These are phyloP conservation scores for Leptomonas pyrrhocoris DNA, from an alignment of 208 protist genomes.

Conservation along the genomic window DNA sequence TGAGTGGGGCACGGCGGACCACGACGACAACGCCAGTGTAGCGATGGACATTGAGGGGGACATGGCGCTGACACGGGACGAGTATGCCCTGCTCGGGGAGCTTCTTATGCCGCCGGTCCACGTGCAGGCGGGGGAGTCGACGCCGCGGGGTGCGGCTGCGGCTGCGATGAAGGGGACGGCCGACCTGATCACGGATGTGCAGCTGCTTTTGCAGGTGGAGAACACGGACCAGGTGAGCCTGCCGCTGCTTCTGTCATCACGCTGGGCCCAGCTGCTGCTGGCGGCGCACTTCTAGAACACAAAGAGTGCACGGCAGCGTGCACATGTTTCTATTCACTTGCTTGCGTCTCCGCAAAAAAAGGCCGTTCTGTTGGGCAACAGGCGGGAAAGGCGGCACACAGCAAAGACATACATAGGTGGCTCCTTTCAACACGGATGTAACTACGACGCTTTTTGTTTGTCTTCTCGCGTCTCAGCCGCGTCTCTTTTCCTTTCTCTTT, in stretches of 20 bases:
- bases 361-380: too few species aligned
- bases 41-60: slow-evolving; percentile 27
- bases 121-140: neutral
- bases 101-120: slow-evolving; percentile 7
- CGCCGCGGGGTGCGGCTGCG: neutral
- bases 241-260: slow-evolving; percentile 66
- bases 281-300: slow-evolving; percentile 32
- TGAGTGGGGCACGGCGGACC: too few species aligned
- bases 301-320: neutral
- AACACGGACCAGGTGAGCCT: slow-evolving; percentile 48
- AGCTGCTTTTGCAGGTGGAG: slow-evolving; percentile 67
- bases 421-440: too few species aligned
- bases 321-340: slow-evolving; percentile 13
- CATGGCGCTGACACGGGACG: slow-evolving; percentile 27
- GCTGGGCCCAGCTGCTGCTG: slow-evolving; percentile 64
- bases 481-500: too few species aligned
- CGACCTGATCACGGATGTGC: slow-evolving; percentile 35
- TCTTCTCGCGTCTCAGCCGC: too few species aligned
- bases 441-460: too few species aligned
- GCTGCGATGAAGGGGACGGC: neutral
- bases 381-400: too few species aligned
- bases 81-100: slow-evolving; percentile 15
- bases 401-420: too few species aligned
- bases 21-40: neutral
- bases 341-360: too few species aligned